phyloP scores from a whole-genome alignment of 75 land plant species.

The Gnetum montanum region DNA sequence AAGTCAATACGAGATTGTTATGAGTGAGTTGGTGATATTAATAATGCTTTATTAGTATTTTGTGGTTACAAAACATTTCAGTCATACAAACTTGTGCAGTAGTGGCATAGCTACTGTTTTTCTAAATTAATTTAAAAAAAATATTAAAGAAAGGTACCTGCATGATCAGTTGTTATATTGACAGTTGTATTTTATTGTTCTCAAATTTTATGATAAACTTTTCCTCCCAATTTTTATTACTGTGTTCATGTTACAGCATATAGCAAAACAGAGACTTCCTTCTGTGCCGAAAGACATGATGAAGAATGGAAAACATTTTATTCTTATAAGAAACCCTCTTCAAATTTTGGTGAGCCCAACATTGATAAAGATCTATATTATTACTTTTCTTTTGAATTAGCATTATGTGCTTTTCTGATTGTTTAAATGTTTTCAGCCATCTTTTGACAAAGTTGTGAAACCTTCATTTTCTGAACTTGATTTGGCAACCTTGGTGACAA shows the following conservation, averaged over 20 bases:
- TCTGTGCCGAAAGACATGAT: constrained; percentile 56
- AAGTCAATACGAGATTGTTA: too few species aligned
- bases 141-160: too few species aligned
- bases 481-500: constrained; percentile 38
- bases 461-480: constrained; percentile 63
- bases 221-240: constrained; percentile 1
- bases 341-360: constrained; percentile 61
- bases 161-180: too few species aligned
- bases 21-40: too few species aligned
- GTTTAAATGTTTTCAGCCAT: constrained; percentile 35
- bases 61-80: too few species aligned
- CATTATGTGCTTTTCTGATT: background rate
- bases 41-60: too few species aligned
- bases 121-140: too few species aligned
- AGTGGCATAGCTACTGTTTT: too few species aligned
- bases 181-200: too few species aligned
- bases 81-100: too few species aligned
- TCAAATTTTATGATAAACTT: too few species aligned
- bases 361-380: background rate
- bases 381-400: background rate
- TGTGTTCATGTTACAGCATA: constrained; percentile 55
- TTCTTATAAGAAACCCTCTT: constrained; percentile 83
- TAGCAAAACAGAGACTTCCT: constrained; percentile 67
- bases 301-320: constrained; percentile 86
- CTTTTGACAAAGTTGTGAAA: constrained; percentile 59